Base-by-base conservation (phyloP, 768 basidiomycete genomes). In the Rhizopogon sp. region DNA sequence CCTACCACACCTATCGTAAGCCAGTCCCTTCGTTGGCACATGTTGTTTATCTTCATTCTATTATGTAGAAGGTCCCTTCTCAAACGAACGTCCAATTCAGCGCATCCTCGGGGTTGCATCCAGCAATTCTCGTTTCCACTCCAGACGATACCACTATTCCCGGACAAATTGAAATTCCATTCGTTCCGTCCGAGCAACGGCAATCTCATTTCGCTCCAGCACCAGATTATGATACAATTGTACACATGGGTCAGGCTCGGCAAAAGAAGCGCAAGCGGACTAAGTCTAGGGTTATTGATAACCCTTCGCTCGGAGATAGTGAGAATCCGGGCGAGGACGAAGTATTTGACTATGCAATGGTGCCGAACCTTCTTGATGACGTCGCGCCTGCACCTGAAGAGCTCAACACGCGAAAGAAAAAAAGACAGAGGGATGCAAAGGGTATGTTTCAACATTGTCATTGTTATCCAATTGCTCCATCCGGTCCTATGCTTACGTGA, bases 301-400 rank as follows among this genome's bases (percentile, higher is more conserved):
- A 56, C 29, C n/a, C 49, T 50, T 46, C 45, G 22, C 43, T 16
- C 6, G 39, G 29, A 39, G 58, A 61, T 58, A 46, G 60, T 46
- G 55, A 58, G 53, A 65, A 56, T 39, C 66, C 64, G 56, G 65
- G 62, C 40, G 70, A 69, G 50, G 50, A 55, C 43, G 78, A 77
- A 42, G 74, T 74, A 39, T 93, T 90, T 62, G 87, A 91, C 70
- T 93, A 89, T 66, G 69, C 78, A 6, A 70, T 73, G 13, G 82
- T 79, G 22, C 81, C 88, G 5, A 92, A 93, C 66, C 77, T 90
- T 50, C 70, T 93, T 55, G 90, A 92, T 62, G 76, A 79, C 58
- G 75, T 54, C 74, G 75, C 43, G 70, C 47, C 47, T 71, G 43
- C 62, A 64, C 17, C 77, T 40, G 69, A 63, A 50, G 65, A 66